A percentile compares a stretch with the other conserved stretches of the same genome.
These are phyloP conservation scores for Chimonanthus salicifolius DNA, from an alignment of 164 flowering plant species.

Conservation along the genomic window DNA sequence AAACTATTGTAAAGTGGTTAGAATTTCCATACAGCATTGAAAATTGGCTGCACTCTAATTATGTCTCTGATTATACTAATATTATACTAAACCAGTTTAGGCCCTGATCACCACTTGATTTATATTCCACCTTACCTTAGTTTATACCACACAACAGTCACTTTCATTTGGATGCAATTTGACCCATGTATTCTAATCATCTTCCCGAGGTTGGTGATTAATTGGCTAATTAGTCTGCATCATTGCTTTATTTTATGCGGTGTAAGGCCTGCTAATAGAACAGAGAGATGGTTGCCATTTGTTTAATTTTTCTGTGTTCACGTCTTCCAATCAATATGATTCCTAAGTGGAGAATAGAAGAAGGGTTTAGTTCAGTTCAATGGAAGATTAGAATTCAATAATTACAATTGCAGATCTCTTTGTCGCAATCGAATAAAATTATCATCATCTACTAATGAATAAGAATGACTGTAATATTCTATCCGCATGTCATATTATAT, in stretches of 20 bases:
- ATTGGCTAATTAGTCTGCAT: background rate
- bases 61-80: background rate
- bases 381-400: background rate
- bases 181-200: background rate
- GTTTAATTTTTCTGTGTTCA: background rate
- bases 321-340: background rate
- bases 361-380: background rate
- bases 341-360: background rate
- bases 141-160: background rate
- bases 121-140: no score
- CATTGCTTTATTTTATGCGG: background rate
- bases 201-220: background rate
- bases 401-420: background rate
- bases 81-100: background rate
- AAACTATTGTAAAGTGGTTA: background rate
- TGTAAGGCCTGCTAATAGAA: no score
- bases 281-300: no score
- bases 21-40: background rate
- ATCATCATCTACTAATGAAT: no score
- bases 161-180: background rate
- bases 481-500: no score
- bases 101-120: slow-evolving; percentile 3
- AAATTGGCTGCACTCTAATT: background rate
- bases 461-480: no score
- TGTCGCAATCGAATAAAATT: no score